Conservation (phyloP, 2,329 filamentous ascomycete species). For the Ilyonectria mors-panacis region DNA sequence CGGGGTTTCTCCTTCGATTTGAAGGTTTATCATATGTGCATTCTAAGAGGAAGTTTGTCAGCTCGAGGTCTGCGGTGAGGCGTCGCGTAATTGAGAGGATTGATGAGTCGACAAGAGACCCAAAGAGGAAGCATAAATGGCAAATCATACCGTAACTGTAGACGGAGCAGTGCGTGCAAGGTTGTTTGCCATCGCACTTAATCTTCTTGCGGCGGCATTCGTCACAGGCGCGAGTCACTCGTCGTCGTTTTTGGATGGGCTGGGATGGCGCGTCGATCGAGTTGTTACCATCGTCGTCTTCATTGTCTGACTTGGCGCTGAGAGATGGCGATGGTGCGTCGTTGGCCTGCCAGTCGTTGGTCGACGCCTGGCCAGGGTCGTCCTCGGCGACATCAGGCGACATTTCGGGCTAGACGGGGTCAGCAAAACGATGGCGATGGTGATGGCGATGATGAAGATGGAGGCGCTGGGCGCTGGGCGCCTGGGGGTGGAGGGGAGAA, state of each 20-base stretch:
- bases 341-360: conserved; percentile 54
- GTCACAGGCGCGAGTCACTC: conserved; percentile 86
- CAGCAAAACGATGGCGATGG: conserved; percentile 37
- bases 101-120: conserved; percentile 10
- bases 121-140: conserved; percentile 13
- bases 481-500: conserved; percentile 15
- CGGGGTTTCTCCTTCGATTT: conserved; percentile 90
- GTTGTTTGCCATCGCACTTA: conserved; percentile 89
- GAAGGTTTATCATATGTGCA: conserved; percentile 97
- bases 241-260: conserved; percentile 81
- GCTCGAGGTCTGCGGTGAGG: conserved; percentile 23
- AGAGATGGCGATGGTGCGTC: conserved; percentile 59
- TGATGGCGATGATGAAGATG: conserved; percentile 26
- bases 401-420: conserved; percentile 48
- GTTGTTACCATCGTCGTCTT: conserved; percentile 55
- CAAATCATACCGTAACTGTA: conserved; percentile 89
- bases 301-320: conserved; percentile 60
- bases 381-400: conserved; percentile 61
- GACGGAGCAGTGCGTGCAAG: conserved; percentile 95
- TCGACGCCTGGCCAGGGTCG: conserved; percentile 56
- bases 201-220: conserved; percentile 90
- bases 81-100: conserved; percentile 2
- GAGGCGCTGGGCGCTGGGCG: conserved; percentile 28
- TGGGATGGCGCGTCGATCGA: conserved; percentile 57
- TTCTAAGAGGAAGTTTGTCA: conserved; percentile 66